A percentile compares a stretch with the other conserved stretches of the same genome.
Conservation (phyloP, 2,329 filamentous ascomycete genomes). For the Epichloe baconii region DNA sequence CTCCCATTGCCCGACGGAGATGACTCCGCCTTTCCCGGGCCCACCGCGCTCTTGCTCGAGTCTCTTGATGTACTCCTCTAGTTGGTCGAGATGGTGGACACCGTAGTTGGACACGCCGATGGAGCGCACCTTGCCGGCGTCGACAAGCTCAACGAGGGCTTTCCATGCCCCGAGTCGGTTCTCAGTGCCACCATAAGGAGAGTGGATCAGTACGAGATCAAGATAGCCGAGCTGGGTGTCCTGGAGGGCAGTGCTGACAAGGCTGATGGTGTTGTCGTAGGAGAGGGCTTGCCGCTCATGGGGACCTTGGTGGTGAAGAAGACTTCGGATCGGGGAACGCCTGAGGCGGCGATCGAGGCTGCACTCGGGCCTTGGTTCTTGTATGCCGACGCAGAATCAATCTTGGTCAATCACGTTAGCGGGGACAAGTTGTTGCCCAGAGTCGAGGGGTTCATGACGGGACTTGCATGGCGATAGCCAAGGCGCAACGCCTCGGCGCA, state of each 20-base stretch:
- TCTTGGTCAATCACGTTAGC: conserved; percentile 16
- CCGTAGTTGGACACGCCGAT: conserved; percentile 56
- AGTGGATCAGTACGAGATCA: conserved; percentile 52
- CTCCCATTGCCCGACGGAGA: conserved; percentile 81
- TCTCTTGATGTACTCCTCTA: conserved; percentile 45
- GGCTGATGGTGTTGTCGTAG: conserved; percentile 52
- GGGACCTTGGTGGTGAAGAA: conserved; percentile 46
- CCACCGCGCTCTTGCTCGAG: conserved; percentile 49
- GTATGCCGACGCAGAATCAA: conserved; percentile 41
- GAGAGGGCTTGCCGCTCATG: conserved; percentile 23
- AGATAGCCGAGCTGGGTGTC: conserved; percentile 52
- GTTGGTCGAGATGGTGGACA: conserved; percentile 47
- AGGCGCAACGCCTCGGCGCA: conserved; percentile 32
- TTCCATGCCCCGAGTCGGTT: conserved; percentile 47
- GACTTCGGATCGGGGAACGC: conserved; percentile 32
- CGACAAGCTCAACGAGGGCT: conserved; percentile 49
- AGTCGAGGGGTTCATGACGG: too few species aligned
- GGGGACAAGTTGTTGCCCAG: too few species aligned
- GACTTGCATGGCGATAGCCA: conserved; percentile 38
- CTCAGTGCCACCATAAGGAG: conserved; percentile 43
- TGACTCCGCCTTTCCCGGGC: conserved; percentile 52
- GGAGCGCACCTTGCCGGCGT: conserved; percentile 46
- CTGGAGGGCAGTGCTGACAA: conserved; percentile 49
- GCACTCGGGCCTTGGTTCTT: conserved; percentile 36
- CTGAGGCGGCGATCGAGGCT: conserved; percentile 28